phyloP scores from a whole-genome alignment of 2,329 filamentous ascomycete genomes.

The Colletotrichum limetticola region DNA sequence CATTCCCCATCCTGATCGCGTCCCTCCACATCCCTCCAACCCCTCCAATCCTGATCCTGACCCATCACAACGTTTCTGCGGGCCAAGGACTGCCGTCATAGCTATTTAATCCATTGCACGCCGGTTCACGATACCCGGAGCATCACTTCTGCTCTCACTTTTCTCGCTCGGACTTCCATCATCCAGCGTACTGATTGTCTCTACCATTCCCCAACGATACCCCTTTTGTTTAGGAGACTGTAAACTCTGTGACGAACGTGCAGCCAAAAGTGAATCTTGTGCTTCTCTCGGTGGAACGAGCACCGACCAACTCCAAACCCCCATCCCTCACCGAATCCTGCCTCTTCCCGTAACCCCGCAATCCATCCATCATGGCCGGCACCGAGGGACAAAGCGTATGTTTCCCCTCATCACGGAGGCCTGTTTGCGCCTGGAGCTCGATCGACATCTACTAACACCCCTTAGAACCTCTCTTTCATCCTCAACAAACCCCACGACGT shows the following conservation, averaged over 20 bases:
- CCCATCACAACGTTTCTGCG: slow-evolving; percentile 1
- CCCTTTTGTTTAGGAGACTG: neutral
- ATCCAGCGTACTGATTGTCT: neutral
- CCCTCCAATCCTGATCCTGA: slow-evolving; percentile 26
- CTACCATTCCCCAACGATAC: slow-evolving; percentile 8
- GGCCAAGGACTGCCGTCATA: slow-evolving; percentile 2
- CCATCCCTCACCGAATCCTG: neutral
- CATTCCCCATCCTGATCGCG: slow-evolving; percentile 9
- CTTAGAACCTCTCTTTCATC: slow-evolving; percentile 86
- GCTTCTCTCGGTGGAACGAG: slow-evolving; percentile 5
- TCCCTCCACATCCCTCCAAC: slow-evolving; percentile 3
- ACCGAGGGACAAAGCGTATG: slow-evolving; percentile 35
- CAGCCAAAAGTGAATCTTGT: neutral
- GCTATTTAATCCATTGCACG: slow-evolving; percentile 28
- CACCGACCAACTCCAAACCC: neutral
- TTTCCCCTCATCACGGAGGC: neutral
- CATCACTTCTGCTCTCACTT: neutral
- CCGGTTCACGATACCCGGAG: slow-evolving; percentile 10
- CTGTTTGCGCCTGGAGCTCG: neutral
- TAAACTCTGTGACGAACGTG: neutral
- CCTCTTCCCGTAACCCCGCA: neutral
- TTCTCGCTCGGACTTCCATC: neutral
- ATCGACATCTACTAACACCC: neutral
- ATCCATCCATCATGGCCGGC: slow-evolving; percentile 29
- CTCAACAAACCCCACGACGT: slow-evolving; percentile 81